A percentile compares a stretch with the other conserved stretches of the same genome.
Evolutionary conservation across 2,329 filamentous ascomycete genomes (phyloP).

Genomic region (Paradendryphiella salina): DNA sequence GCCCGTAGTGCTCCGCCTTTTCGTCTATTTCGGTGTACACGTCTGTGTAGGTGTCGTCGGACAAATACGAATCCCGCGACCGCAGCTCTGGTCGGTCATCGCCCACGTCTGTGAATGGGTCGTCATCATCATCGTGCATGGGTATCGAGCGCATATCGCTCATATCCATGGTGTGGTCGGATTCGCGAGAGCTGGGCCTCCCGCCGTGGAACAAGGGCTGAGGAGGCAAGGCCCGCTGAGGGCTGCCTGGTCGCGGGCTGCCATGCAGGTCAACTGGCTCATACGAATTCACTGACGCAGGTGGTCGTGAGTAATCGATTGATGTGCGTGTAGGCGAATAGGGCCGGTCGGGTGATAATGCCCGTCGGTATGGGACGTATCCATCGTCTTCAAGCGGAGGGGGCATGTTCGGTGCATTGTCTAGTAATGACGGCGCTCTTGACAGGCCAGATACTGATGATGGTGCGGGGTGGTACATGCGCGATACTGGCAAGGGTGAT

Average conservation of each 20-base stretch:
- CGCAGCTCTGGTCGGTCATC: conserved; percentile 62
- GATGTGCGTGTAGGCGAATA: conserved; percentile 59
- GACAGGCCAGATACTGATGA: conserved; percentile 50
- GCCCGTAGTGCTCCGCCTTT: conserved; percentile 79
- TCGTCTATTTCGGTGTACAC: conserved; percentile 51
- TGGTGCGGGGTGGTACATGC: conserved; percentile 56
- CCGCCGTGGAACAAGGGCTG: conserved; percentile 76
- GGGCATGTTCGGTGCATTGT: conserved; percentile 54
- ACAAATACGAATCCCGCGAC: conserved; percentile 66
- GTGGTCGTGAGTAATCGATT: conserved; percentile 70
- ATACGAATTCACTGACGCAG: conserved; percentile 71
- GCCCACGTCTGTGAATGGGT: conserved; percentile 70
- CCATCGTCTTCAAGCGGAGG: conserved; percentile 62
- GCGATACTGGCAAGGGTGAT: conserved; percentile 47
- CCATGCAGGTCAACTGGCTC: conserved; percentile 90
- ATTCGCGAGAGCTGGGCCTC: conserved; percentile 51
- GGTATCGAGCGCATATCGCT: conserved; percentile 75
- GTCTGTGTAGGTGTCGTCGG: conserved; percentile 63
- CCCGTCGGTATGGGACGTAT: conserved; percentile 61
- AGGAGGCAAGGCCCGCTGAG: conserved; percentile 82
- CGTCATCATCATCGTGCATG: conserved; percentile 61
- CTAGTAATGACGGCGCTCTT: conserved; percentile 56
- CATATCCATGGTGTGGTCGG: conserved; percentile 57
- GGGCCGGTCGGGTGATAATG: conserved; percentile 58
- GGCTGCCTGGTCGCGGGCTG: conserved; percentile 82